Percentiles rank a stretch among this genome's conserved stretches.
phyloP scores from a whole-genome alignment of 768 basidiomycete genomes.

The Tylopilus vinaceipallidus region DNA sequence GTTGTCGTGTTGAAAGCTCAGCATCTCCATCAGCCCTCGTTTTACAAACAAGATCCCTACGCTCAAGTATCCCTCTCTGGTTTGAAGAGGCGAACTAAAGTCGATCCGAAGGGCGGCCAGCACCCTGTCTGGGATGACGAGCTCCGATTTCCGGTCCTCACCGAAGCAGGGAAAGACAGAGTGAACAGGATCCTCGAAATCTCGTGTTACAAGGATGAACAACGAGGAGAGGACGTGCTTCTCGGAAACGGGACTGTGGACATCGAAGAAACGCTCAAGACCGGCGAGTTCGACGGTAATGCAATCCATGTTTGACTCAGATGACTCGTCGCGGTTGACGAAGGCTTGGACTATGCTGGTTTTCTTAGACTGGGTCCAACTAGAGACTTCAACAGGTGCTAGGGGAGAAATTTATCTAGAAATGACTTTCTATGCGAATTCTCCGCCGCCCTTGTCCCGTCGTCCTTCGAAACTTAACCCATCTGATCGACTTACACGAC shows the following conservation, averaged over 20 bases:
- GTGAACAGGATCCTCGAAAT: constrained; percentile 60
- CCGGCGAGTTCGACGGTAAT: constrained; percentile 91
- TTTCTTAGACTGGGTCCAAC: constrained; percentile 65
- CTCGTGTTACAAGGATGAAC: constrained; percentile 79
- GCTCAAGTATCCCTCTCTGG: constrained; percentile 61
- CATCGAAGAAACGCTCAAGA: constrained; percentile 74
- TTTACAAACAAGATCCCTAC: constrained; percentile 92
- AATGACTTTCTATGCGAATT: constrained; percentile 87
- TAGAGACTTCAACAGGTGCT: constrained; percentile 56
- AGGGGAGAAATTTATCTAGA: constrained; percentile 90
- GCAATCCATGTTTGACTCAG: constrained; percentile 25
- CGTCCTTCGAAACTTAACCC: constrained; percentile 54
- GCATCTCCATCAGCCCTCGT: constrained; percentile 80
- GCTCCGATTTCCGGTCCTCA: constrained; percentile 70
- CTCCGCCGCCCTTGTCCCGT: constrained; percentile 50
- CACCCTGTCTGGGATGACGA: constrained; percentile 94
- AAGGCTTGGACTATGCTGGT: not conserved
- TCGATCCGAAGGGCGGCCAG: constrained; percentile 86
- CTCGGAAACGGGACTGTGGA: constrained; percentile 77
- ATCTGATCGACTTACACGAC: constrained; percentile 50
- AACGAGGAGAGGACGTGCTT: constrained; percentile 62
- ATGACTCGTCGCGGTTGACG: constrained; percentile 3
- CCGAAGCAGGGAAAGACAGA: constrained; percentile 48
- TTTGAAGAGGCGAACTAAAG: constrained; percentile 62
- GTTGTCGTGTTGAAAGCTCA: constrained; percentile 83